phyloP scores from a whole-genome alignment of 495 filamentous ascomycete species.

The Parathielavia hyrcaniae region DNA sequence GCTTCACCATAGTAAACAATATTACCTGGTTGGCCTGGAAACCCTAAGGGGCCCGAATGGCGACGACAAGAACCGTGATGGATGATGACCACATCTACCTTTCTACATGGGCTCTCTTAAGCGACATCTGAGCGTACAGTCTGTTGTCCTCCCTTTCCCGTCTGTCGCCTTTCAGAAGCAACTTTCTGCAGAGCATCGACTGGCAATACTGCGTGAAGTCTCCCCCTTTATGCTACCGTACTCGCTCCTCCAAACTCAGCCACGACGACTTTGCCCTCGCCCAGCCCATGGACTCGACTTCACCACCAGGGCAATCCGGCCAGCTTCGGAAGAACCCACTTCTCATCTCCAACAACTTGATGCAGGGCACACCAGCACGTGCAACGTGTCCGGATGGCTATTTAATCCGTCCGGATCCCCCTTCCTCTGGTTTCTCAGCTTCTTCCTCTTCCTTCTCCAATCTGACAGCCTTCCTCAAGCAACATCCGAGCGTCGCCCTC shows the following conservation, averaged over 20 bases:
- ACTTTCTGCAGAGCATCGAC: no score
- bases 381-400: slow-evolving; percentile 2
- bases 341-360: not conserved
- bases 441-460: slow-evolving; percentile 4
- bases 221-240: not conserved
- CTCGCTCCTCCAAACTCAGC: no score
- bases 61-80: not conserved
- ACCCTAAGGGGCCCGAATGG: not conserved
- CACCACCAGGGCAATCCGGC: not conserved
- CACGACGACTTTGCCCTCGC: no score
- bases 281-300: not conserved
- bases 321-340: slow-evolving; percentile 5
- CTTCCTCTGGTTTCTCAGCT: slow-evolving; percentile 8
- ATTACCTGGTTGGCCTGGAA: not conserved
- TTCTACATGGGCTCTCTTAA: not conserved
- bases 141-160: not conserved
- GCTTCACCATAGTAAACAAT: not conserved
- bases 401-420: not conserved
- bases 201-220: no score
- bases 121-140: no score
- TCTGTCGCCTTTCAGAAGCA: no score
- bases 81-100: slow-evolving; percentile 1
- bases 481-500: no score
- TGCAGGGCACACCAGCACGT: not conserved
- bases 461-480: not conserved